phyloP scores from a whole-genome alignment of 306 rosid species.

The Dalbergia cochinchinensis region DNA sequence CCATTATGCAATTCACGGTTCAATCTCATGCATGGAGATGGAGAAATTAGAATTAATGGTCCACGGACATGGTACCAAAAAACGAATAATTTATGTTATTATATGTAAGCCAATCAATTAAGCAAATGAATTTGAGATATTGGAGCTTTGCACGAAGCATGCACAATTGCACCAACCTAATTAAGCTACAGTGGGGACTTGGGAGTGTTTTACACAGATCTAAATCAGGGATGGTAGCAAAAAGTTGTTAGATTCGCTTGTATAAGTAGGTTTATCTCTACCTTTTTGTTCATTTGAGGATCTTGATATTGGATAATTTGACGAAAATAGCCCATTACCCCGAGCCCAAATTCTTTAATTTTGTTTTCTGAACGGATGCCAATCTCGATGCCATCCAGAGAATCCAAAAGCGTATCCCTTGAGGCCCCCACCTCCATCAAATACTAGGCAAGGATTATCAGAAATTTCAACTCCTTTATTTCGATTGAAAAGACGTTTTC shows the following conservation, averaged over 20 bases:
- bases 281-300: background rate
- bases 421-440: conserved; percentile 48
- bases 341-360: background rate
- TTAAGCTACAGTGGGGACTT: background rate
- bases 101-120: too few relatives aligned
- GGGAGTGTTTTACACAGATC: background rate
- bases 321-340: conserved; percentile 3
- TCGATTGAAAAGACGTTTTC: background rate
- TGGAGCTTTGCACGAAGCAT: conserved; percentile 18
- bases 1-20: background rate
- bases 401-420: conserved; percentile 54
- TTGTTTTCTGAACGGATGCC: conserved; percentile 26
- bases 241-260: background rate
- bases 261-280: background rate
- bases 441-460: conserved; percentile 43
- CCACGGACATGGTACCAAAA: too few relatives aligned
- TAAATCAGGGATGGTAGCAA: background rate
- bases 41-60: too few relatives aligned
- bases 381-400: conserved; percentile 41
- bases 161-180: background rate
- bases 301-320: background rate
- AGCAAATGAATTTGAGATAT: too few relatives aligned
- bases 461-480: conserved; percentile 7
- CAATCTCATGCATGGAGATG: background rate
- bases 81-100: too few relatives aligned